These are phyloP conservation scores for Aspergillus pseudoterreus DNA, from an alignment of 2,329 filamentous ascomycete genomes.

Conservation along the genomic window DNA sequence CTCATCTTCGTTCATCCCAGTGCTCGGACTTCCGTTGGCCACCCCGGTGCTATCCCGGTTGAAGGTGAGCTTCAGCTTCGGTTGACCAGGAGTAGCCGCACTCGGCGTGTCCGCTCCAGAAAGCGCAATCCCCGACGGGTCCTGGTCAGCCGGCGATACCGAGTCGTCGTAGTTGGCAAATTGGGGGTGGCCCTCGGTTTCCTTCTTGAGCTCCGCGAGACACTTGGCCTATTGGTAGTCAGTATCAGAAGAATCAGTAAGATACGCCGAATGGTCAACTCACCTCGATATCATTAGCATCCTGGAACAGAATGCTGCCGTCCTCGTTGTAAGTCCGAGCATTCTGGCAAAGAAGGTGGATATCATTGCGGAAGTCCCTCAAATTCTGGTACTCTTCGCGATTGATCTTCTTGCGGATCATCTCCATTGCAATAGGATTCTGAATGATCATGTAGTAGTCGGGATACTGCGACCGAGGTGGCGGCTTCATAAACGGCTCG, in stretches of 20 bases:
- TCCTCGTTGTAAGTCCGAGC: constrained; percentile 97
- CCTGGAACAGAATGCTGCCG: constrained; percentile 82
- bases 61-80: constrained; percentile 66
- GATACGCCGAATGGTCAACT: constrained; percentile 30
- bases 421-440: constrained; percentile 91
- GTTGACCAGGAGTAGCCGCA: constrained; percentile 52
- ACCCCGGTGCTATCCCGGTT: constrained; percentile 38
- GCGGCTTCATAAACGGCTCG: constrained; percentile 88
- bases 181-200: constrained; percentile 53
- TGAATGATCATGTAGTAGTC: constrained; percentile 95
- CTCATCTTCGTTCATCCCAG: constrained; percentile 17
- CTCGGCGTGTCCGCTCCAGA: constrained; percentile 59
- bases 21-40: constrained; percentile 23
- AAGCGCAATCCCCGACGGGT: constrained; percentile 46
- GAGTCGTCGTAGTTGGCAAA: constrained; percentile 55
- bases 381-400: constrained; percentile 86
- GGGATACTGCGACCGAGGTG: constrained; percentile 81
- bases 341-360: constrained; percentile 81
- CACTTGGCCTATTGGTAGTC: constrained; percentile 42
- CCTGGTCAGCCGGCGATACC: constrained; percentile 47
- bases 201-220: constrained; percentile 51
- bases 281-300: constrained; percentile 91
- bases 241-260: constrained; percentile 9
- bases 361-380: constrained; percentile 75
- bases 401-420: constrained; percentile 92